A percentile compares a stretch with the other conserved stretches of the same genome.
phyloP scores from a whole-genome alignment of 139 green algal species.

The Trebouxia sp. region DNA sequence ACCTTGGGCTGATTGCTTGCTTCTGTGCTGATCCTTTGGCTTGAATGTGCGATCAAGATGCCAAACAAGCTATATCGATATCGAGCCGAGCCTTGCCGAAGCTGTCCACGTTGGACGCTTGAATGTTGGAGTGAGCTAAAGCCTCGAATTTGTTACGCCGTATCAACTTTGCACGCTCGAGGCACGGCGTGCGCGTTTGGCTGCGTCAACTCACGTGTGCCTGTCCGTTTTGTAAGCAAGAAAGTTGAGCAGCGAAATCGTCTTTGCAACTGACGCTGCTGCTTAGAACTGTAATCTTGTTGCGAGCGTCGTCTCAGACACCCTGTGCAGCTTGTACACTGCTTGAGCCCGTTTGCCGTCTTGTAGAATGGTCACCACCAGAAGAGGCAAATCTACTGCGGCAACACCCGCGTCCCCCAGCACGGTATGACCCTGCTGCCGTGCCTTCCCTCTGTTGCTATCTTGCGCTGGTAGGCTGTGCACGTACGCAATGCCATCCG shows the following conservation, averaged over 20 bases:
- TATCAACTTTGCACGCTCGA: too few species aligned
- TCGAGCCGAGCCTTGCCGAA: neutral
- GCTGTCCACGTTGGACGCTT: conserved; percentile 3
- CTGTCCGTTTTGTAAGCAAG: neutral
- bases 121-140: neutral
- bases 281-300: too few species aligned
- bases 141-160: conserved; percentile 7
- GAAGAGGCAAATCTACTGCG: neutral
- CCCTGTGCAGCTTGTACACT: neutral
- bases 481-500: too few species aligned
- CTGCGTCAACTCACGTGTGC: too few species aligned
- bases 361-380: conserved; percentile 11
- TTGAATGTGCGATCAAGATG: neutral
- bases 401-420: neutral
- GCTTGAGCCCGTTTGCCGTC: too few species aligned
- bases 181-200: too few species aligned
- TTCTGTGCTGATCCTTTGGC: neutral
- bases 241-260: too few species aligned
- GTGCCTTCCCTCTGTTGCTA: neutral
- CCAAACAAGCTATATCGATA: neutral
- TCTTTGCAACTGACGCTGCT: too few species aligned
- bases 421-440: neutral
- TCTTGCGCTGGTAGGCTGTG: neutral
- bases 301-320: too few species aligned
- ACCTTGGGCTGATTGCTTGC: neutral